Base-by-base conservation (phyloP, 2,329 filamentous ascomycete species). In the Botrytis paeoniae region DNA sequence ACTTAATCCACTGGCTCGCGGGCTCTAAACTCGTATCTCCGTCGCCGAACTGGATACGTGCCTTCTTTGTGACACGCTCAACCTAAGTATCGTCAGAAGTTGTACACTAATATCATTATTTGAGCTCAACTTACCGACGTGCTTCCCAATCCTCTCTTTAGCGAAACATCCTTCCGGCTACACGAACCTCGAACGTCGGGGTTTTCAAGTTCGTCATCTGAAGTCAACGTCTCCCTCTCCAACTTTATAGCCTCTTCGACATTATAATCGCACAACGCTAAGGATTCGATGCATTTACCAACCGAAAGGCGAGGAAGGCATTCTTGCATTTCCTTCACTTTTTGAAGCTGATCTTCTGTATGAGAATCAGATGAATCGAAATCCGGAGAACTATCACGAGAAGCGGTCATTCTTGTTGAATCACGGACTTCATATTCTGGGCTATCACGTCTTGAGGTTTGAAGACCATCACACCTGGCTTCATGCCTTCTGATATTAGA, bases 1-100 rank as follows among this genome's bases (percentile, higher is more conserved):
- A 66, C 70, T 32, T 45, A 22, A 71, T 41, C 61, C 70, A 71
- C 29, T 66, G 35, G 39, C 45, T 35, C 25, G 70, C 70, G n/a
- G 43, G 60, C n/a, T 51, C 45, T 66, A 70, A 29, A 20, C 6
- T 14, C 0, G 57, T 25, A n/a, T 63, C 32, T 20, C 10, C 9
- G 6, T 51, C 54, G 16, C 9, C n/a, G 4, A 35, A 2, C 22
- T 43, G 51, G 10, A 10, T n/a, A 29, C 51, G n/a, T 6, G 37
- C 22, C 25, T 18, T 66, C 35, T 66, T 66, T 8, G n/a, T 64
- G 35, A 37, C 20, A 35, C 61, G 37, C 41, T 54, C 48, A 14
- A 41, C 61, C 45, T 54, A 68, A 22, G 20, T 9, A 9, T 66
- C 9, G 12, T 54, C 37, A 65, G 29, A 22, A 43, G 32, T 2